These are phyloP conservation scores for Backusella sp. DNA, from an alignment of 192 early-diverging fungal genomes.

Conservation along the genomic window DNA sequence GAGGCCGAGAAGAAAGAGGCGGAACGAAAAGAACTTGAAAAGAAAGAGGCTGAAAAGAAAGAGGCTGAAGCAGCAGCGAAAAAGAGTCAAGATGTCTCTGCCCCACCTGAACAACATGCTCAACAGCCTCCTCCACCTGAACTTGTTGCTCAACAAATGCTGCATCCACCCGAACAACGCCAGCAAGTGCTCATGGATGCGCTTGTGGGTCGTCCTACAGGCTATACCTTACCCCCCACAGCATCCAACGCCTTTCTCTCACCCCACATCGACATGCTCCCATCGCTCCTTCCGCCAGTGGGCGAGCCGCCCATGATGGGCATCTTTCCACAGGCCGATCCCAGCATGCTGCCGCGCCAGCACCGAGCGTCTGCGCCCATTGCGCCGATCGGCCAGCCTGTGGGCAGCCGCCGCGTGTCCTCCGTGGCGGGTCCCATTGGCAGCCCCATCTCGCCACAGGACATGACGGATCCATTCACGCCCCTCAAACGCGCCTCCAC, in stretches of 20 bases:
- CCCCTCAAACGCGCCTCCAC: neutral
- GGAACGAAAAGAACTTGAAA: neutral
- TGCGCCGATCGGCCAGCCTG: conserved; percentile 13
- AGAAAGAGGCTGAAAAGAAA: neutral
- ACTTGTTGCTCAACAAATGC: too few relatives aligned
- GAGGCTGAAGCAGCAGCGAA: neutral
- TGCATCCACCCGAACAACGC: conserved; percentile 5
- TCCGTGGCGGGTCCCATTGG: conserved; percentile 18
- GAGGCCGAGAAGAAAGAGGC: neutral
- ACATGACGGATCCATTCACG: neutral
- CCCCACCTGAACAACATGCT: neutral
- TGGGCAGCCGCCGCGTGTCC: neutral
- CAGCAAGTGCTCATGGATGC: conserved; percentile 21
- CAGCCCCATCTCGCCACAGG: neutral
- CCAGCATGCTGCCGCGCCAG: neutral
- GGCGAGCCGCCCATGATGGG: neutral
- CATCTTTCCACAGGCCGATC: neutral
- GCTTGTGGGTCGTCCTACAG: neutral
- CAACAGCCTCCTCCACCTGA: neutral
- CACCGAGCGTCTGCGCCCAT: neutral
- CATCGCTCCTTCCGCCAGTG: neutral
- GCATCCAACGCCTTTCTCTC: neutral
- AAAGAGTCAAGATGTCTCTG: neutral
- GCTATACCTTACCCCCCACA: neutral
- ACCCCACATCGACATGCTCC: neutral